Conservation (phyloP, 2,329 filamentous ascomycete genomes). For the Penicillium fuscoglaucum region DNA sequence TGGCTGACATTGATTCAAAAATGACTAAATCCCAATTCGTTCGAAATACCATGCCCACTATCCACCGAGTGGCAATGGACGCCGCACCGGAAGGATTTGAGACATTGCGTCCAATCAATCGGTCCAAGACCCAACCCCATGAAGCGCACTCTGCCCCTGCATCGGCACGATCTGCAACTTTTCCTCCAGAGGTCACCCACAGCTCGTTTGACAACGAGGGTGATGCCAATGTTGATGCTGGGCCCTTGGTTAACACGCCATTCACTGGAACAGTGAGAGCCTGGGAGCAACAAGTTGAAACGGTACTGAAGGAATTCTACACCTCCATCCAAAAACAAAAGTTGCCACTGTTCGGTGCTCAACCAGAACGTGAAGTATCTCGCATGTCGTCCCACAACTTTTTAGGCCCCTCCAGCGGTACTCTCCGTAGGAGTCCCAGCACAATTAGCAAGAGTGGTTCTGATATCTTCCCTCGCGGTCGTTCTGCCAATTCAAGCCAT, state of each 20-base stretch:
- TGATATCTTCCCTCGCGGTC: conserved; percentile 70
- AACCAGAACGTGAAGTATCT: conserved; percentile 45
- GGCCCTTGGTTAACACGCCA: conserved; percentile 73
- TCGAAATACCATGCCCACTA: conserved; percentile 92
- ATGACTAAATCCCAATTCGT: conserved; percentile 96
- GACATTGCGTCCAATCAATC: conserved; percentile 46
- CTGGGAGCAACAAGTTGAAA: conserved; percentile 88
- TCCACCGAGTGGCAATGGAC: conserved; percentile 73
- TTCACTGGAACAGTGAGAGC: conserved; percentile 73
- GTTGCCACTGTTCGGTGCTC: conserved; percentile 80
- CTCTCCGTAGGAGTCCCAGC: conserved; percentile 83
- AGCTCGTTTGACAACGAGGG: conserved; percentile 22
- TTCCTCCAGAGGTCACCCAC: conserved; percentile 18
- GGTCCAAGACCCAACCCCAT: conserved; percentile 44
- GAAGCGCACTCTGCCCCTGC: conserved; percentile 21
- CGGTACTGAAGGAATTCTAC: conserved; percentile 90
- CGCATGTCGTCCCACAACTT: conserved; percentile 57
- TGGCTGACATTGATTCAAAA: conserved; percentile 92
- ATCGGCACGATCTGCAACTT: conserved; percentile 23
- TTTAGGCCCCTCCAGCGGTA: conserved; percentile 65
- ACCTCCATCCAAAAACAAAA: conserved; percentile 81
- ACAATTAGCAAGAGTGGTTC: conserved; percentile 92
- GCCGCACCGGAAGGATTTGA: conserved; percentile 68
- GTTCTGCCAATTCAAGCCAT: conserved; percentile 64
- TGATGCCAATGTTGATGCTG: conserved; percentile 43